Evolutionary conservation across 2,329 filamentous ascomycete species (phyloP), one percentile per base, ranked within the genome.

Genomic region (Ophiostoma sp.): DNA sequence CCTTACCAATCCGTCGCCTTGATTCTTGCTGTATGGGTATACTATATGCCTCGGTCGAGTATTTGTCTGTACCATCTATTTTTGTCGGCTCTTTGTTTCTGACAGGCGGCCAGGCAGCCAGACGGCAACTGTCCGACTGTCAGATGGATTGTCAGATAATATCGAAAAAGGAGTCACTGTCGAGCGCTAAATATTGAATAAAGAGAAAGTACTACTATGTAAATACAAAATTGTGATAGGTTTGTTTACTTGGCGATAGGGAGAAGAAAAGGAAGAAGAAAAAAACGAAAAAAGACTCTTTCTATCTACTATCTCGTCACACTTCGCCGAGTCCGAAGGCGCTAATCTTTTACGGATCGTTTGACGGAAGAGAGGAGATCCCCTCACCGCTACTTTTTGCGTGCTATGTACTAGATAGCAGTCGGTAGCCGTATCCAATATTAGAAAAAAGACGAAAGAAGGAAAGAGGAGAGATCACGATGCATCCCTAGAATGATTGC

Each of bases 321-420:
- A 33, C 60, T n/a, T 60, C 60, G 60, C 60, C 60, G 60, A 64
- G 60, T 64, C 60, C 60, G 33, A 64, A 31, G 60, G 60, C 60
- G 60, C 60, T 64, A 64, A 36, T 35, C 33, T 17, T 64, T 20
- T 36, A 17, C 57, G 57, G 57, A 33, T 27, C 57, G 13, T 6
- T 31, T 62, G 5, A 62, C 33, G 33, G 33, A 36, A 64, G 3
- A 60, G 52, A 64, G 60, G 11, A 57, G n/a, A 10, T 57, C 52
- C 52, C 44, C 60, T 64, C 60, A 64, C 60, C 60, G 60, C 54
- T 60, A 64, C 60, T 64, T 35, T 64, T 57, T 60, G 6, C 17
- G 20, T 48, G 6, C 44, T 17, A 2, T 17, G 44, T 1, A 20
- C 44, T 48, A 48, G 20, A 17, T n/a, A n/a, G 17, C 17, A 39